phyloP scores from a whole-genome alignment of 2,329 filamentous ascomycete species.

The Curvularia eragrostidis region DNA sequence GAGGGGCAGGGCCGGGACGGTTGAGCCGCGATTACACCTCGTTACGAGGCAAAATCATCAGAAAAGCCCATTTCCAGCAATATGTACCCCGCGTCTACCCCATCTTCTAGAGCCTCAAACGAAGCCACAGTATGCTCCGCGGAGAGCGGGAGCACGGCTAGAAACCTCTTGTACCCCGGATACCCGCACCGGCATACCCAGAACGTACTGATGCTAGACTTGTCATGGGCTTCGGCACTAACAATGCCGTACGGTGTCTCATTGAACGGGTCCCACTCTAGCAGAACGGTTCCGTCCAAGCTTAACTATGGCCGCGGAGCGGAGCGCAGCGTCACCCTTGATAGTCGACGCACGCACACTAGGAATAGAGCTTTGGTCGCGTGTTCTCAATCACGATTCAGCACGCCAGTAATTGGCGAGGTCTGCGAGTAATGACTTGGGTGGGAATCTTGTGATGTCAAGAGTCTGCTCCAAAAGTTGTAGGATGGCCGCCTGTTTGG shows the following conservation, averaged over 20 bases:
- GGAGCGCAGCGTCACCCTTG: not conserved
- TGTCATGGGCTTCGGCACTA: not conserved
- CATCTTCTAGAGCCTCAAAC: conserved; percentile 8
- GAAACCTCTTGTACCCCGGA: not conserved
- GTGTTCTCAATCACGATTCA: conserved; percentile 20
- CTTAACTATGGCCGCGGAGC: not conserved
- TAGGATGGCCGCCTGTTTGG: conserved; percentile 35
- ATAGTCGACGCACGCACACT: not conserved
- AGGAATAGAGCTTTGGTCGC: not conserved
- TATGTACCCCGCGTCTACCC: conserved; percentile 23
- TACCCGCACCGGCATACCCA: not conserved
- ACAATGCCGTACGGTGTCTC: not conserved
- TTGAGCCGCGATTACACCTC: conserved; percentile 16
- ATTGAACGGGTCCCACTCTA: not conserved
- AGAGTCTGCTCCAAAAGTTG: conserved; percentile 39
- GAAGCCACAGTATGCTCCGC: not conserved
- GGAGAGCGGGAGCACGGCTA: not conserved
- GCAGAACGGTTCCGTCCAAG: not conserved
- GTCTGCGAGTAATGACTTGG: conserved; percentile 38
- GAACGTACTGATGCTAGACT: not conserved
- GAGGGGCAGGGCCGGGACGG: not conserved
- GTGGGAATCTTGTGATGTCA: conserved; percentile 40
- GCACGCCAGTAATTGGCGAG: conserved; percentile 39
- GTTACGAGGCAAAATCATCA: conserved; percentile 28
- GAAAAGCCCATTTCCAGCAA: not conserved